These are phyloP conservation scores for Alternaria ventricosa DNA, from an alignment of 2,329 filamentous ascomycete genomes.

Conservation along the genomic window DNA sequence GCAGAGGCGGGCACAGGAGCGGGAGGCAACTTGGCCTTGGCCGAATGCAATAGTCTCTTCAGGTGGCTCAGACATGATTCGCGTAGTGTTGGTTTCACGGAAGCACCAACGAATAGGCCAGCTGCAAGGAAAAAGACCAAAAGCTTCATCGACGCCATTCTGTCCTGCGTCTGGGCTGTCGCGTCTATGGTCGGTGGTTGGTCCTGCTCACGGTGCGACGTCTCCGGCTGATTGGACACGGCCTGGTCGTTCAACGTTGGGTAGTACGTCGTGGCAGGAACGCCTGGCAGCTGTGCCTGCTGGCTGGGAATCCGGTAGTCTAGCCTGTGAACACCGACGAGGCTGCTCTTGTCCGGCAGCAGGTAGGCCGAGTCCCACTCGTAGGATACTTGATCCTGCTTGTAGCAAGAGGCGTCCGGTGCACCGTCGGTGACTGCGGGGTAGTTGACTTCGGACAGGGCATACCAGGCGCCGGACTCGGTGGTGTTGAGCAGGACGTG, in stretches of 20 bases:
- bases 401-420: slow-evolving; percentile 63
- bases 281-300: slow-evolving; percentile 27
- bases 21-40: slow-evolving; percentile 13
- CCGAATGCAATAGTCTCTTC: slow-evolving; percentile 16
- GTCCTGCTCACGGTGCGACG: slow-evolving; percentile 23
- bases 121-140: slow-evolving; percentile 17
- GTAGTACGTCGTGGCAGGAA: slow-evolving; percentile 35
- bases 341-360: slow-evolving; percentile 41
- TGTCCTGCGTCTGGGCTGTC: slow-evolving; percentile 23
- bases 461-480: slow-evolving; percentile 88
- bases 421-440: slow-evolving; percentile 80
- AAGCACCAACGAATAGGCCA: slow-evolving; percentile 17
- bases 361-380: slow-evolving; percentile 36
- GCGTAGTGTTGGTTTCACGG: slow-evolving; percentile 17
- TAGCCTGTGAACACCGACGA: slow-evolving; percentile 51
- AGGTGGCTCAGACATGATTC: slow-evolving; percentile 25
- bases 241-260: slow-evolving; percentile 26
- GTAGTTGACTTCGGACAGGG: slow-evolving; percentile 84
- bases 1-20: slow-evolving; percentile 13
- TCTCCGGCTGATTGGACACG: slow-evolving; percentile 28
- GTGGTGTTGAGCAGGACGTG: slow-evolving; percentile 85
- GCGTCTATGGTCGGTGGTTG: slow-evolving; percentile 27
- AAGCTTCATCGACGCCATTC: slow-evolving; percentile 10
- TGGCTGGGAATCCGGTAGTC: slow-evolving; percentile 31
- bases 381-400: slow-evolving; percentile 35